phyloP scores from a whole-genome alignment of 2,329 filamentous ascomycete species.

The Boeremia lycopersici region DNA sequence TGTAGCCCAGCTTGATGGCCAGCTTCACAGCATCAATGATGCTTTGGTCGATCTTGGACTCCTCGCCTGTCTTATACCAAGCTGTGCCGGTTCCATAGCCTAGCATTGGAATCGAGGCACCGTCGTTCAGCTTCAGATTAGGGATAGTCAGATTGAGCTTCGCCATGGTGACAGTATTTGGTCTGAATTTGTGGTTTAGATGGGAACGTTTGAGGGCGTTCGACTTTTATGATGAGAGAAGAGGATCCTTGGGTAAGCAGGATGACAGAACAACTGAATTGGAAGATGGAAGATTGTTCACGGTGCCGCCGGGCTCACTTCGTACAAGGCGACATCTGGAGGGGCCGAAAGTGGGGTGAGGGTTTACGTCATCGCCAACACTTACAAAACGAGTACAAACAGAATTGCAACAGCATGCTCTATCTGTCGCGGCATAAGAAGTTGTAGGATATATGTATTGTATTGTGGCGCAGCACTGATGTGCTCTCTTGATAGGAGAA shows the following conservation, averaged over 20 bases:
- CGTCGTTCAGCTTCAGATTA: constrained; percentile 73
- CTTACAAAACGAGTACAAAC: too few species aligned
- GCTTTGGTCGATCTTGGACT: constrained; percentile 61
- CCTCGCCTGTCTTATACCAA: constrained; percentile 61
- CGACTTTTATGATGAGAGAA: not conserved
- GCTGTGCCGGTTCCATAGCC: constrained; percentile 76
- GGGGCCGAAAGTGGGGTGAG: constrained; percentile 13
- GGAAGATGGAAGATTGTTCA: not conserved
- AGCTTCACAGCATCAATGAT: constrained; percentile 62
- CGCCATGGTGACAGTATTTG: constrained; percentile 40
- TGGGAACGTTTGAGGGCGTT: not conserved
- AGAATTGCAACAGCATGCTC: too few species aligned
- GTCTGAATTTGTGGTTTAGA: not conserved
- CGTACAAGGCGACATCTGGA: not conserved
- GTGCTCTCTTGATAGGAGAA: too few species aligned
- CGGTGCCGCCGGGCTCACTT: not conserved
- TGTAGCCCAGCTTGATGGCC: constrained; percentile 72
- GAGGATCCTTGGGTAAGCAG: not conserved
- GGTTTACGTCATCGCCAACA: constrained; percentile 11
- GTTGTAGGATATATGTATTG: too few species aligned
- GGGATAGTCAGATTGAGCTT: constrained; percentile 58
- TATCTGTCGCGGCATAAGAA: not conserved
- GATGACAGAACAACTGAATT: not conserved
- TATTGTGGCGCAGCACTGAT: too few species aligned
- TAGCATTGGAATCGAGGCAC: constrained; percentile 73